These are phyloP conservation scores for Fusarium sp. DNA, from an alignment of 2,329 filamentous ascomycete species.

Conservation along the genomic window DNA sequence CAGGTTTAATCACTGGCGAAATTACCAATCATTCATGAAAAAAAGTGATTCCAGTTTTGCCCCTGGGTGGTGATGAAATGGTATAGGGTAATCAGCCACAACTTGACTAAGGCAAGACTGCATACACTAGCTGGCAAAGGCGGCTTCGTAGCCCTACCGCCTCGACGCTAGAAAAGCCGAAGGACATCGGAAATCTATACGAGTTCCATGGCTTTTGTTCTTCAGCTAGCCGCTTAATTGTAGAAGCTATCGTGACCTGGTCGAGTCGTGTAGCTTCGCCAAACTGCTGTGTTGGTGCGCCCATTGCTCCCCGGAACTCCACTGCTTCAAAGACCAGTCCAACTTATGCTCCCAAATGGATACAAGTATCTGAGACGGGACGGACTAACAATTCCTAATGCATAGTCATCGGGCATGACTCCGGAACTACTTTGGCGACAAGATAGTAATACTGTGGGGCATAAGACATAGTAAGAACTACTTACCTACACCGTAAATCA, in stretches of 20 bases:
- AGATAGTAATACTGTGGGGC: too few species aligned
- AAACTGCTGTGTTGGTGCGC: neutral
- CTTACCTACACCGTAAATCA: too few species aligned
- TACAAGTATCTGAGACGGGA: neutral
- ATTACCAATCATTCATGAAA: too few species aligned
- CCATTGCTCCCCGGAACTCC: neutral
- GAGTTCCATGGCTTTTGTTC: neutral
- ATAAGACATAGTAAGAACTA: too few species aligned
- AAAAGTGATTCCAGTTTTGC: too few species aligned
- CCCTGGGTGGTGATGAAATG: neutral
- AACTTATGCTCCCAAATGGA: neutral
- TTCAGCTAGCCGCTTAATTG: neutral
- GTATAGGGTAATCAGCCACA: neutral
- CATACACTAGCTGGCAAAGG: neutral
- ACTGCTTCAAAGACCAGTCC: neutral
- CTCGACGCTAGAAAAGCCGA: neutral
- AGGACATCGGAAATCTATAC: neutral
- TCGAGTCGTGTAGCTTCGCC: neutral
- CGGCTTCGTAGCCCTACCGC: neutral
- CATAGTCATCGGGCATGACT: neutral
- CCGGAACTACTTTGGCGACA: too few species aligned
- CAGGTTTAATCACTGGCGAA: neutral
- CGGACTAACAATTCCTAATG: neutral
- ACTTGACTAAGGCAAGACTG: neutral
- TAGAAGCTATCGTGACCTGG: neutral